A percentile compares a stretch with the other conserved stretches of the same genome.
These are phyloP conservation scores for Solanum microdontum DNA, from an alignment of 257 asterid species.

Conservation along the genomic window DNA sequence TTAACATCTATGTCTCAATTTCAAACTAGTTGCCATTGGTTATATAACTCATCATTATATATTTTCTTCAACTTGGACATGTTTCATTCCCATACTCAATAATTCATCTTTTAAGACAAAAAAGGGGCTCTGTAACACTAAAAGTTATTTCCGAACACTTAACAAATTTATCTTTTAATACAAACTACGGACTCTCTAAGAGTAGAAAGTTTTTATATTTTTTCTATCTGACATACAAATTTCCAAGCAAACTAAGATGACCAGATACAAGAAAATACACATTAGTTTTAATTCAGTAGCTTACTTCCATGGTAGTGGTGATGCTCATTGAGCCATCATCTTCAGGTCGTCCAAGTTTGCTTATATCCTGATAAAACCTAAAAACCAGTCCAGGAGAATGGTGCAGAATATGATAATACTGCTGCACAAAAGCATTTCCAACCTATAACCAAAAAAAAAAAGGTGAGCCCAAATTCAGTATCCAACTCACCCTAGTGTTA, in stretches of 20 bases:
- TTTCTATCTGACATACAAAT: not conserved
- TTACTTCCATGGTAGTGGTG: slow-evolving; percentile 82
- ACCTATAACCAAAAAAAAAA: slow-evolving; percentile 29
- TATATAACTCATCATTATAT: not conserved
- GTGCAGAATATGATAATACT: slow-evolving; percentile 77
- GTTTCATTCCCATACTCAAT: not conserved
- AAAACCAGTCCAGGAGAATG: slow-evolving; percentile 64
- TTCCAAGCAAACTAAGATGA: not conserved
- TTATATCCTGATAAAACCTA: slow-evolving; percentile 71
- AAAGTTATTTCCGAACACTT: not conserved
- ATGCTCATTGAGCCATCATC: slow-evolving; percentile 64
- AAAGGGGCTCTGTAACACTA: not conserved
- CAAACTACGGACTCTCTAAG: not conserved
- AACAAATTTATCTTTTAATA: not conserved
- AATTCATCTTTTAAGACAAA: not conserved
- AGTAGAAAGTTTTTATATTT: not conserved
- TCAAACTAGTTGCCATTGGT: not conserved
- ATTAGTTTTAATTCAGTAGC: not conserved
- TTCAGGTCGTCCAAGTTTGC: slow-evolving; percentile 84
- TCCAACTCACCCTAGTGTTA: not conserved
- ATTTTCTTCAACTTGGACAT: not conserved
- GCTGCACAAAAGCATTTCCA: slow-evolving; percentile 82
- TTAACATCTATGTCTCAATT: not conserved
- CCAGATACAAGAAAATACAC: not conserved
- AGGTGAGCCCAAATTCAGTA: not conserved